Conservation (phyloP, 345 rosid species). For the Lumnitzera racemosa region DNA sequence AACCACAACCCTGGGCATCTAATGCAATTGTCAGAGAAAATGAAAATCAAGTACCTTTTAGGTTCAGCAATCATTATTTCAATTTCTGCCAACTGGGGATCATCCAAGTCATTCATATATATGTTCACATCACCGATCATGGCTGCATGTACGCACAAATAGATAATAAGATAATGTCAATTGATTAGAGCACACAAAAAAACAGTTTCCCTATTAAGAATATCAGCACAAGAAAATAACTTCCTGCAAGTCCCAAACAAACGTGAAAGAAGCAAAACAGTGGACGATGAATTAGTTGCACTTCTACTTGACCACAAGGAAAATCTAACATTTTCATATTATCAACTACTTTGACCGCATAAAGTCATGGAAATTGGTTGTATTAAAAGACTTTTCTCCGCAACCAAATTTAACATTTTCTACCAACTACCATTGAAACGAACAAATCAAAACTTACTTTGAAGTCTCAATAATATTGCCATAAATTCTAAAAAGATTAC, state of each 20-base stretch:
- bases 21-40: neutral
- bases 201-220: too few relatives aligned
- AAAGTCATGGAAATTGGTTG: too few relatives aligned
- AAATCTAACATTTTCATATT: too few relatives aligned
- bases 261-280: too few relatives aligned
- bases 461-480: too few relatives aligned
- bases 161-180: neutral
- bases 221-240: too few relatives aligned
- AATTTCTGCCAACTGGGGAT: slow-evolving; percentile 65
- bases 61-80: slow-evolving; percentile 95
- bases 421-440: neutral
- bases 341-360: too few relatives aligned
- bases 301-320: too few relatives aligned
- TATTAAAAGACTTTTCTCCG: too few relatives aligned
- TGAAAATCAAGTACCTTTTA: slow-evolving; percentile 42
- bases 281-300: too few relatives aligned
- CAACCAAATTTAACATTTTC: neutral
- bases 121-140: slow-evolving; percentile 93
- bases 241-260: too few relatives aligned
- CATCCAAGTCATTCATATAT: slow-evolving; percentile 90
- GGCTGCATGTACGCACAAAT: slow-evolving; percentile 30
- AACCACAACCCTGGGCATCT: neutral
- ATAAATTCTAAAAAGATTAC: too few relatives aligned
- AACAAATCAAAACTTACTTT: neutral
- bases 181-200: neutral